These are phyloP conservation scores for Gossypium trilobum DNA, from an alignment of 441 rosid species.

Conservation along the genomic window DNA sequence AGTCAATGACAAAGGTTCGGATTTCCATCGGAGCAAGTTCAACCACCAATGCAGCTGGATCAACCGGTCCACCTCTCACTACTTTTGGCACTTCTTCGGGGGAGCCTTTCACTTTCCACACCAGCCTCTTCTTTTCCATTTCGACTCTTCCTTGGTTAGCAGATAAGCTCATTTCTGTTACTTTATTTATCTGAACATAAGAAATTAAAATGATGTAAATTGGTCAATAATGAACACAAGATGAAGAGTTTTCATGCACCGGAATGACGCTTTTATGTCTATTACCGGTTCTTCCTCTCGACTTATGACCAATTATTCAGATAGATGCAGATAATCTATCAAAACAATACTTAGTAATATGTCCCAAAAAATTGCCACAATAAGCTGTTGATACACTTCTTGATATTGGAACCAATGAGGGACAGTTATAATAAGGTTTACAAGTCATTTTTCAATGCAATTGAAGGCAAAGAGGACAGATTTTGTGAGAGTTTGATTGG, in stretches of 20 bases:
- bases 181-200: constrained; percentile 25
- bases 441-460: neutral
- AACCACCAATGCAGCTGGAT: constrained; percentile 26
- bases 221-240: neutral
- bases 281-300: neutral
- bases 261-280: neutral
- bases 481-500: neutral
- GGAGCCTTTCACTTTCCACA: constrained; percentile 32
- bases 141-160: constrained; percentile 38
- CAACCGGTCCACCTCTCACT: constrained; percentile 30
- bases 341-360: too few relatives aligned
- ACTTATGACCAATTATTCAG: neutral
- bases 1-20: constrained; percentile 29
- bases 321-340: neutral
- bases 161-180: constrained; percentile 30
- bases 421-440: neutral
- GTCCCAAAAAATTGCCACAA: too few relatives aligned
- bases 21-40: constrained; percentile 45
- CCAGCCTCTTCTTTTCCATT: constrained; percentile 38
- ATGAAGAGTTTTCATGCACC: neutral
- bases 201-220: constrained; percentile 8
- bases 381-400: neutral
- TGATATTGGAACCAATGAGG: neutral
- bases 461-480: neutral
- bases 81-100: constrained; percentile 18